phyloP scores from a whole-genome alignment of 306 rosid species.

The Cucumis cinereus region DNA sequence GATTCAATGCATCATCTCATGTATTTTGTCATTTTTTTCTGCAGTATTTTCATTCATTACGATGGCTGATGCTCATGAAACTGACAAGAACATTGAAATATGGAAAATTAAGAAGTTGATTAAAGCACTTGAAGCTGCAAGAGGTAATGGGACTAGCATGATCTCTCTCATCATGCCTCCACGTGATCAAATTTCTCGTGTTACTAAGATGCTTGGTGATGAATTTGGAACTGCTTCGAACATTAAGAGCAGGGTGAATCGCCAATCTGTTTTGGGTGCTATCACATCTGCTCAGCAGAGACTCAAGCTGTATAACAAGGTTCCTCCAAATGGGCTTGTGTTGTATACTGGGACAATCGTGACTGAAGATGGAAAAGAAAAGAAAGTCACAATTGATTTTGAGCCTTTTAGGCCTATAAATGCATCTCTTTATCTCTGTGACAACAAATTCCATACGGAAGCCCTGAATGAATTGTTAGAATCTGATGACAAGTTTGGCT shows the following conservation, averaged over 20 bases:
- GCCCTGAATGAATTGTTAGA: conserved; percentile 79
- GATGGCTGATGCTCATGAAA: conserved; percentile 73
- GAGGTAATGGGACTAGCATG: conserved; percentile 95
- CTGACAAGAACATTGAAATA: conserved; percentile 86
- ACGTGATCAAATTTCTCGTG: conserved; percentile 78
- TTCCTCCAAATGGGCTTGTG: conserved; percentile 84
- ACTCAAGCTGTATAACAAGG: conserved; percentile 74
- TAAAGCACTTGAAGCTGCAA: conserved; percentile 74
- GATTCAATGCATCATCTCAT: neutral
- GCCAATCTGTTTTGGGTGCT: conserved; percentile 79
- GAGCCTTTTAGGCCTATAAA: conserved; percentile 86
- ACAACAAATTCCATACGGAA: conserved; percentile 82
- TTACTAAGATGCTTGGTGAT: conserved; percentile 90
- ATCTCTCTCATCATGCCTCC: conserved; percentile 93
- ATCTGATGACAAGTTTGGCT: conserved; percentile 88
- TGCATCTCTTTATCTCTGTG: conserved; percentile 81
- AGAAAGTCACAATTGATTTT: conserved; percentile 85
- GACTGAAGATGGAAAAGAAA: conserved; percentile 87
- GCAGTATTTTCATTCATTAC: neutral
- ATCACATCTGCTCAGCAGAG: conserved; percentile 87
- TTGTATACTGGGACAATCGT: conserved; percentile 77
- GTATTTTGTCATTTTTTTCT: neutral
- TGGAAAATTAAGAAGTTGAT: conserved; percentile 92
- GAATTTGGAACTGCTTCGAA: conserved; percentile 94
- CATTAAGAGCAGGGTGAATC: conserved; percentile 81